phyloP scores from a whole-genome alignment of 2,329 filamentous ascomycete species.

The Paraphoma chrysanthemicola region DNA sequence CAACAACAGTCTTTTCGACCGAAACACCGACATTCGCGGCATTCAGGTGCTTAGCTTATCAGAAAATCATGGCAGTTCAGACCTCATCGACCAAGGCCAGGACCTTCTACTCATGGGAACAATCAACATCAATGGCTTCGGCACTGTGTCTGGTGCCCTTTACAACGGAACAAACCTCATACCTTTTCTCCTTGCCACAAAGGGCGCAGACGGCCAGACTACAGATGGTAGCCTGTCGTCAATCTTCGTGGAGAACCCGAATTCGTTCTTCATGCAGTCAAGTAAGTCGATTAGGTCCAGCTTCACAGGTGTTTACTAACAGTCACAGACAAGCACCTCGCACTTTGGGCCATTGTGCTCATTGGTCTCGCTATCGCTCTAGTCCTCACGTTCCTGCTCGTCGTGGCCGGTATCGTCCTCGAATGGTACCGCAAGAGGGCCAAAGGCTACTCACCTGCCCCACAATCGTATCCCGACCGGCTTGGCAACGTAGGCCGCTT shows the following conservation, averaged over 20 bases:
- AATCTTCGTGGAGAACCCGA: constrained; percentile 79
- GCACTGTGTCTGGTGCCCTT: constrained; percentile 82
- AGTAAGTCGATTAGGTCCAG: constrained; percentile 57
- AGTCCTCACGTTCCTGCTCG: constrained; percentile 77
- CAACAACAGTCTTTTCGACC: constrained; percentile 62
- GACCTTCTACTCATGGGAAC: constrained; percentile 85
- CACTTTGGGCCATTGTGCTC: constrained; percentile 78
- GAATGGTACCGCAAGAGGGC: constrained; percentile 78
- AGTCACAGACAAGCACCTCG: constrained; percentile 62
- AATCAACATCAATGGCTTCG: constrained; percentile 76
- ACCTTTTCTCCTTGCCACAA: constrained; percentile 82
- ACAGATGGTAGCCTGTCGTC: constrained; percentile 74
- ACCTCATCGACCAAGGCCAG: constrained; percentile 71
- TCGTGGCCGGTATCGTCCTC: constrained; percentile 75
- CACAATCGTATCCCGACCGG: constrained; percentile 61
- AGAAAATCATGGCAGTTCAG: constrained; percentile 68
- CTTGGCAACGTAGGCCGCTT: constrained; percentile 58
- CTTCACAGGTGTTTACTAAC: constrained; percentile 11
- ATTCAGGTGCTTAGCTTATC: constrained; percentile 82
- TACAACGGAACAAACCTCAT: constrained; percentile 82
- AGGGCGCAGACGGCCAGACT: constrained; percentile 60
- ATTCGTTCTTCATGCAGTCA: constrained; percentile 73
- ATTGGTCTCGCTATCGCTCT: constrained; percentile 82
- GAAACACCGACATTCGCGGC: constrained; percentile 73
- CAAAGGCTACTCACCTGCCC: constrained; percentile 82